phyloP scores from a whole-genome alignment of 768 basidiomycete species.

The Tylopilus rubrobrunneus region DNA sequence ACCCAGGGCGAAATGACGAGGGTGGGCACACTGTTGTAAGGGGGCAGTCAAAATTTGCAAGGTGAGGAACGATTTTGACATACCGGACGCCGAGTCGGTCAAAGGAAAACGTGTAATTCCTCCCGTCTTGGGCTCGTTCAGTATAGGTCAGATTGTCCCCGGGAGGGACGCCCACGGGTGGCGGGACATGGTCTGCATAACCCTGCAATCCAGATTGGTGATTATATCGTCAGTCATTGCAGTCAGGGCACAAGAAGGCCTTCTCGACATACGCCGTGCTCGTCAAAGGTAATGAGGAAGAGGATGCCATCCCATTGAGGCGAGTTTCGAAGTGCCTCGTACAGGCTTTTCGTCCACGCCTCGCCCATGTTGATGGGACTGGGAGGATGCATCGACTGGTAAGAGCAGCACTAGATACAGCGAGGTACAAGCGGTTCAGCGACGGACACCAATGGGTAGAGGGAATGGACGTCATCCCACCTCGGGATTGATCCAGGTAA shows the following conservation, averaged over 20 bases:
- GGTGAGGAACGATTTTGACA: not conserved
- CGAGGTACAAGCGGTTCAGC: not conserved
- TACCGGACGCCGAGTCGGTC: conserved; percentile 25
- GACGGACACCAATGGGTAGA: not conserved
- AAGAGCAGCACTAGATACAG: conserved; percentile 17
- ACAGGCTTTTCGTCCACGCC: conserved; percentile 21
- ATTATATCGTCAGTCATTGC: not conserved
- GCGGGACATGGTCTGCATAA: conserved; percentile 22
- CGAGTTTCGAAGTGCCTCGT: conserved; percentile 22
- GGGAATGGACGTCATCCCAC: not conserved
- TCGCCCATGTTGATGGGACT: conserved; percentile 26
- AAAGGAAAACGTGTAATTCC: conserved; percentile 19
- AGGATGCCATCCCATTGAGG: conserved; percentile 21
- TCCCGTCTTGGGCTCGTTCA: conserved; percentile 16
- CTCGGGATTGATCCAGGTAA: conserved; percentile 28
- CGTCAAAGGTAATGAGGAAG: conserved; percentile 26
- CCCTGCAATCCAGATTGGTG: conserved; percentile 8
- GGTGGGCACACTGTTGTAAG: conserved; percentile 14
- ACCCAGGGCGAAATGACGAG: conserved; percentile 26
- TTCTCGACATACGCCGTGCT: conserved; percentile 18
- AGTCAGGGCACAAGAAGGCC: not conserved
- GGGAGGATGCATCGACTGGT: conserved; percentile 26
- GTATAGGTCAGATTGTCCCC: conserved; percentile 24
- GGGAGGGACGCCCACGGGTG: conserved; percentile 19
- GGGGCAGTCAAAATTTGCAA: not conserved